Evolutionary conservation across 768 basidiomycete genomes (phyloP), one percentile per base, ranked within the genome.

Genomic region (Suillus alpinus): DNA sequence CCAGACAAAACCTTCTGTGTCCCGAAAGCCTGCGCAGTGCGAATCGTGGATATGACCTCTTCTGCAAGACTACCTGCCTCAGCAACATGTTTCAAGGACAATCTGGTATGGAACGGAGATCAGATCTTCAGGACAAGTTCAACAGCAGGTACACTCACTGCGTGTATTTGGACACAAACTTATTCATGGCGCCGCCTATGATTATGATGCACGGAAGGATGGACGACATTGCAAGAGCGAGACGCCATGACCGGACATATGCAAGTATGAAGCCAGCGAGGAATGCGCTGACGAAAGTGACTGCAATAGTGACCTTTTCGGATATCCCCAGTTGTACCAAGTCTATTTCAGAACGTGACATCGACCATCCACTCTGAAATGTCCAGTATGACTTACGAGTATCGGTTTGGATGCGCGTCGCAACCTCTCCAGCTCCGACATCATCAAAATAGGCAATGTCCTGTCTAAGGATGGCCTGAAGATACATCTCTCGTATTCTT

Each of bases 1-100:
- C 64, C 65, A 6, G 76, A 66, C n/a, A 87, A 73, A 40, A 74
- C 71, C 16, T 63, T 61, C 68, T 82, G 79, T 1, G 78, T 82
- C 26, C 81, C 83, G 66, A 87, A 87, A 1, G 85, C 84, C 41
- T 86, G 81, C 4, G 81, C 78, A 2, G 82, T 83, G 18, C 85
- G 78, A 62, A 87, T 77, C 34, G 79, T 79, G 2, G 80, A 79
- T 66, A 86, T 80, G 65, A 82, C 83, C 68, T 86, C 85, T 65
- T 86, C 84, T 2, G 85, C 85, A 26, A 85, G 83, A 14, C 79
- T 80, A 20, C 78, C 75, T 4, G 81, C 82, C 37, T 83, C 75
- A 32, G 73, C 7, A 78, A 81, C 8, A 80, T 75, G 70, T 37
- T 77, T 75, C 43, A 84, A 73, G 20, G 80, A 76, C n/a, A 70